These are phyloP conservation scores for Madurella mycetomatis DNA, from an alignment of 2,329 filamentous ascomycete genomes.

Conservation along the genomic window DNA sequence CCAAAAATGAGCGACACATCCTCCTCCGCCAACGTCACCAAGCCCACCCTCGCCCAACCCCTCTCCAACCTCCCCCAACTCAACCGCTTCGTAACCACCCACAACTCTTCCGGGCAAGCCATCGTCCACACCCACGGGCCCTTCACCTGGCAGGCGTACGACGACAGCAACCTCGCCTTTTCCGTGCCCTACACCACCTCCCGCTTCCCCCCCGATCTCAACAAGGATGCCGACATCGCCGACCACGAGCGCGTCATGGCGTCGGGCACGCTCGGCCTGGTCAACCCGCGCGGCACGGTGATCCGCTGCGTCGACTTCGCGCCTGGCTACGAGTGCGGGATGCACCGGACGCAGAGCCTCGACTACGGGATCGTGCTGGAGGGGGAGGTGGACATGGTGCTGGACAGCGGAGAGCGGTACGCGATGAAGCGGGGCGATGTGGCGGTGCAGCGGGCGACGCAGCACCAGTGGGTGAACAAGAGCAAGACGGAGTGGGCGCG, in stretches of 20 bases:
- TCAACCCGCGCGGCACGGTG: slow-evolving; percentile 33
- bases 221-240: slow-evolving; percentile 37
- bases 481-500: slow-evolving; percentile 39
- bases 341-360: slow-evolving; percentile 46
- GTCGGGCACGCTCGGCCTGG: slow-evolving; percentile 38
- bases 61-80: slow-evolving; percentile 28
- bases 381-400: slow-evolving; percentile 42
- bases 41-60: background rate
- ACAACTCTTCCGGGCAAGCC: slow-evolving; percentile 33
- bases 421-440: slow-evolving; percentile 42
- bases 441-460: slow-evolving; percentile 44
- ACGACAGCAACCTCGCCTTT: slow-evolving; percentile 34
- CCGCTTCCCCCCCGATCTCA: slow-evolving; percentile 36
- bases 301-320: slow-evolving; percentile 44
- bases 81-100: slow-evolving; percentile 33
- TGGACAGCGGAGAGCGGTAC: slow-evolving; percentile 42
- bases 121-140: slow-evolving; percentile 32
- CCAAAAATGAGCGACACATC: slow-evolving; percentile 12
- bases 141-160: slow-evolving; percentile 30
- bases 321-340: slow-evolving; percentile 36
- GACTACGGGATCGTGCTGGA: slow-evolving; percentile 48
- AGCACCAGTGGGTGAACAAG: slow-evolving; percentile 42
- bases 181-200: slow-evolving; percentile 41
- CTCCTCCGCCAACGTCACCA: background rate
- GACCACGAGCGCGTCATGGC: slow-evolving; percentile 33